Base-by-base conservation (phyloP, 2,329 filamentous ascomycete genomes). In the Penicillium sumatraense region DNA sequence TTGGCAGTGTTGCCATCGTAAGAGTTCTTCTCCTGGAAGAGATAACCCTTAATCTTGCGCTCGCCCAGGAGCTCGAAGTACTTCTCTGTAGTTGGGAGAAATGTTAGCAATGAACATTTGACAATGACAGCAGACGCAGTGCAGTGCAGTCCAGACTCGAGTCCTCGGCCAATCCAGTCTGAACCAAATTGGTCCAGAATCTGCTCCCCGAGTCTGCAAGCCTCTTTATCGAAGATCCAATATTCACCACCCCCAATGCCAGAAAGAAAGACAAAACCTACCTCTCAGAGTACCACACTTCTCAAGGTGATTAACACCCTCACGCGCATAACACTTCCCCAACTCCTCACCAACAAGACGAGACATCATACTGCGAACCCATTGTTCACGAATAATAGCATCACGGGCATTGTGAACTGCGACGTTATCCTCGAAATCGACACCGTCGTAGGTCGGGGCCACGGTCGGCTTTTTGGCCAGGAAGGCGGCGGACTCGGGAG, bases 281-380 rank as follows among this genome's bases (percentile, higher is more conserved):
- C 86, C 86, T 82, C 86, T 80, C 75, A 88, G 74, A 69, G 81
- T 79, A 63, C 84, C 85, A 69, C 86, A 88, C 75, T 87, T 88
- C 80, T 88, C 85, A 66, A 88, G 72, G 72, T 88, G 86, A 68
- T 88, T 88, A 51, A 87, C 84, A 8, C 86, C 86, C 75, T 88
- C 85, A 56, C 81, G 76, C 62, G 79, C 76, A 75, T 88, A 88
- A 75, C 86, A 88, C 76, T 86, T 87, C 63, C 83, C 83, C 81
- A 88, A 78, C 76, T 88, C 86, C 71, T 88, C 84, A 41, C 85
- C 75, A 47, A 88, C 85, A 56, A 88, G 73, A 59, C 86, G 76
- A 53, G 84, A 82, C 86, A 88, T 88, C 86, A 88, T 88, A 70
- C 81, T 83, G 75, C 81, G 83, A 53, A 88, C 84, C 86, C 86